Evolutionary conservation across 129 eudicot species (phyloP), one percentile per base, ranked within the genome.

Genomic region (Kitagawia praeruptora): DNA sequence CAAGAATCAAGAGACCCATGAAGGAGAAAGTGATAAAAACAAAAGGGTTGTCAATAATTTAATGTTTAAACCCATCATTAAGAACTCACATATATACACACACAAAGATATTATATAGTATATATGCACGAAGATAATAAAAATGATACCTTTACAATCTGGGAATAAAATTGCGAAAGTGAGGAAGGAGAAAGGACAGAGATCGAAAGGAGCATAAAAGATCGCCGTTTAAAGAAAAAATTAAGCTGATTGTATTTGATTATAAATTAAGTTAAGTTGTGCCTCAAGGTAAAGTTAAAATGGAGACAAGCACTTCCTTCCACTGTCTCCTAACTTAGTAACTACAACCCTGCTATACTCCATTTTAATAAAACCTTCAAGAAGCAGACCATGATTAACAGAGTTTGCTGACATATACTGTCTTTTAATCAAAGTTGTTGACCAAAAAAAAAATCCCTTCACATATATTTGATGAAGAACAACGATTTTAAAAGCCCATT

Each of bases 81-180:
- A 80, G 51, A 41, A 39, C 31, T 46, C 23, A 76, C n/a, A 71
- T 78, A 79, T 25, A 84, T 15, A 77, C 23, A 54, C 21, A 71
- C 28, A 76, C 12, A 47, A 45, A n/a, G 13, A 8, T 73, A 58
- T 23, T 23, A 28, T 18, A 64, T 4, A n/a, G 42, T 40, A 19
- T 21, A 25, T 18, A 49, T 72, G 40, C 61, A 12, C 25, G 39
- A 28, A 64, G 0, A 37, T 66, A 77, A 27, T 12, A 45, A 45
- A 41, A 77, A 48, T 19, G 85, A 48, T 82, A 91, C 97, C 97
- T 89, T 76, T 80, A 80, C 84, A 77, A 82, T 79, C 84, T 81
- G 87, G 81, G 83, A 87, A 78, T 87, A 91, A 87, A 70, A 69
- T 85, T 58, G 14, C 76, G 78, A 56, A 48, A 79, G 69, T 64